Conservation (phyloP, 2,329 filamentous ascomycete species). For the Aspergillus thermomutatus region DNA sequence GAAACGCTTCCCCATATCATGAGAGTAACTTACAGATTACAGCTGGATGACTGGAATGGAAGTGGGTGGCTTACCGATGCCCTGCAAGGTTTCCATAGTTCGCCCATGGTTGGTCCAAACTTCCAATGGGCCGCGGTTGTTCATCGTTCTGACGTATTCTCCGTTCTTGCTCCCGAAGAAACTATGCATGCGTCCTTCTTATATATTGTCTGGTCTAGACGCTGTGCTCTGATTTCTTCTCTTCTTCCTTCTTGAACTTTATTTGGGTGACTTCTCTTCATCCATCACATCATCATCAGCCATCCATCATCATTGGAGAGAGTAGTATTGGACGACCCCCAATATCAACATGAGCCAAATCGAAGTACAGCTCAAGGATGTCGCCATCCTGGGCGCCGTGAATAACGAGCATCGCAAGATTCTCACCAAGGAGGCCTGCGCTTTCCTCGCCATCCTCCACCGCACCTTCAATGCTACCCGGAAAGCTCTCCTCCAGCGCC, state of each 20-base stretch:
- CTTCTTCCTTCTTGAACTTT: slow-evolving; percentile 1
- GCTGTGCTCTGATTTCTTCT: background rate
- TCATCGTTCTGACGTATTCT: slow-evolving; percentile 17
- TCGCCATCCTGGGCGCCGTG: slow-evolving; percentile 77
- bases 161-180: slow-evolving; percentile 5
- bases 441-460: slow-evolving; percentile 91
- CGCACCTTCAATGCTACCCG: slow-evolving; percentile 88
- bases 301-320: background rate
- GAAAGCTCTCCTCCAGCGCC: slow-evolving; percentile 83
- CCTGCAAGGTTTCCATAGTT: background rate
- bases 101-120: background rate
- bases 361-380: slow-evolving; percentile 79
- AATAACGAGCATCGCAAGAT: slow-evolving; percentile 82
- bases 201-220: slow-evolving; percentile 9
- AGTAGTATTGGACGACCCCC: no score
- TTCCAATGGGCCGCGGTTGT: slow-evolving; percentile 23
- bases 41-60: background rate
- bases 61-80: background rate
- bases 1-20: slow-evolving; percentile 3
- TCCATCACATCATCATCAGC: background rate
- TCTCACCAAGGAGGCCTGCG: slow-evolving; percentile 81
- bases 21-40: background rate
- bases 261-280: background rate
- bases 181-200: background rate
- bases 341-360: slow-evolving; percentile 60